These are phyloP conservation scores for Rosa hybrid DNA, from an alignment of 331 rosid species.

Conservation along the genomic window DNA sequence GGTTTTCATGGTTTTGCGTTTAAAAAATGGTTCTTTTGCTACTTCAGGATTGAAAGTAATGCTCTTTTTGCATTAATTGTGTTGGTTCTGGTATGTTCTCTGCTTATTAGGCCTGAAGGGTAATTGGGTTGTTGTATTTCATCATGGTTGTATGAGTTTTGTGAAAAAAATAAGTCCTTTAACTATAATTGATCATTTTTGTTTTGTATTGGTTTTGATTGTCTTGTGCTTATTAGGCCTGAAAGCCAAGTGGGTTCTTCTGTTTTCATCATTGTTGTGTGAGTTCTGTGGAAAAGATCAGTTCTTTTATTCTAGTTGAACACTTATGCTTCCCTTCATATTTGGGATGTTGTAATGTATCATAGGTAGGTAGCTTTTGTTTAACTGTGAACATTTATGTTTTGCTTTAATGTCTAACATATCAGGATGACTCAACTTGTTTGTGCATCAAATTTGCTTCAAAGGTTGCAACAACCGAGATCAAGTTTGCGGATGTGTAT, in stretches of 20 bases:
- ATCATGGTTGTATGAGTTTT: not conserved
- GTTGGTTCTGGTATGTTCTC: not conserved
- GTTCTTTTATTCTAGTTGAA: not conserved
- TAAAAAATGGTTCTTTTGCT: not conserved
- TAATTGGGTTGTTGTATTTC: slow-evolving; percentile 3
- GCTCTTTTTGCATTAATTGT: not conserved
- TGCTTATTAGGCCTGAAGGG: slow-evolving; percentile 1
- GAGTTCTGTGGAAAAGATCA: not conserved
- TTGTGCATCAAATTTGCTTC: slow-evolving; percentile 55
- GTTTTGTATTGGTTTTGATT: not conserved
- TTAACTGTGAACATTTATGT: slow-evolving; percentile 17
- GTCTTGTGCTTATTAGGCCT: not conserved
- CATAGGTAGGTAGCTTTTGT: not conserved
- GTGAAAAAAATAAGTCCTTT: not conserved
- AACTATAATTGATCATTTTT: not conserved
- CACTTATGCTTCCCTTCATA: not conserved
- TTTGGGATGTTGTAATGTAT: not conserved
- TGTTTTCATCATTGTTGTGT: not conserved
- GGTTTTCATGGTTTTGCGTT: not conserved
- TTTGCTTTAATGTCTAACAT: slow-evolving; percentile 28
- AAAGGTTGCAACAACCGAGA: slow-evolving; percentile 47
- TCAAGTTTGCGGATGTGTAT: slow-evolving; percentile 67
- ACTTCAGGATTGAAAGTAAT: not conserved
- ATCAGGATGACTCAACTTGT: slow-evolving; percentile 68
- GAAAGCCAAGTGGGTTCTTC: not conserved